Base-by-base conservation (phyloP, 164 flowering plant species). In the Annona cherimola region DNA sequence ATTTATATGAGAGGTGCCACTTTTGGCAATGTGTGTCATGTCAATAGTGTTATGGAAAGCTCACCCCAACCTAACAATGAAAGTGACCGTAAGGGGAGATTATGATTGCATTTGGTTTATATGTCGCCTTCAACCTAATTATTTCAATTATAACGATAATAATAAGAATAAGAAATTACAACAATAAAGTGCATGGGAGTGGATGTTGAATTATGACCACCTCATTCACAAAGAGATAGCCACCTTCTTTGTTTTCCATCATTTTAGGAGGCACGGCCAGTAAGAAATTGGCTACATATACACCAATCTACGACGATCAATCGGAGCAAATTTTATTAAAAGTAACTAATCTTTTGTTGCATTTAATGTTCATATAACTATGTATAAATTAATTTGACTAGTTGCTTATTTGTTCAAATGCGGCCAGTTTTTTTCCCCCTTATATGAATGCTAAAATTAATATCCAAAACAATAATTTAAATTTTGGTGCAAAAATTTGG, bases 81-180 rank as follows among this genome's bases (percentile, higher is more conserved):
- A 26, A 26, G 35, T 26, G 35, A 26, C 35, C 35, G 35, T 45
- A 66, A 46, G 18, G 63, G 68, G 42, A 71, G 71, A 61, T 5
- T 26, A 80, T 81, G 77, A 84, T 81, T 82, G 75, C 81, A 35
- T 77, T 81, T 80, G 85, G 87, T 84, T 84, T 81, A 81, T 82
- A 73, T 79, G 84, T 81, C 84, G 62, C 81, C 80, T 81, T 84
- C 87, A 61, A 42, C 71, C 76, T 75, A 77, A 80, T 84, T 70
- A 79, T 79, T 62, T 77, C 75, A 80, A 82, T 82, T 80, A 84
- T 84, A 66, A 60, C 77, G 72, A 74, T 69, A 77, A 75, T 78
- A 75, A 74, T 76, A 79, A 74, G 84, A 80, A 67, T 71, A 76
- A 76, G 80, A 84, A 79, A 77, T 77, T 26, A 77, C 79, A 79